Base-by-base conservation (phyloP, 106 monocot genomes). In the Acanthochlamys bracteata region DNA sequence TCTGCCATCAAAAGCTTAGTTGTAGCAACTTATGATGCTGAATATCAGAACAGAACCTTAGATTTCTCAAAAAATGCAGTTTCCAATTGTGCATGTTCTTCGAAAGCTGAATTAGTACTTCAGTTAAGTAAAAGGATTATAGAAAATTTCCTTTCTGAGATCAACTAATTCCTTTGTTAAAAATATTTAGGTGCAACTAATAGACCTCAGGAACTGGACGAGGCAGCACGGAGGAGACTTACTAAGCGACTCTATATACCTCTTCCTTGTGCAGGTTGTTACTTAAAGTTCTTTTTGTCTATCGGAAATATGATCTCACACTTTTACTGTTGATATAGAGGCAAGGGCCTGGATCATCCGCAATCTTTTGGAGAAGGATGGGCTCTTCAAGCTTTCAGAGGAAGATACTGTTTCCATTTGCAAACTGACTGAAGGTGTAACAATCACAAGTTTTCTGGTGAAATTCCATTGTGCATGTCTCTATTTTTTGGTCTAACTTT, bases 171-270 rank as follows among this genome's bases (percentile, higher is more conserved):
- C 42, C 23, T 64, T 64, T 26, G 17, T 51, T 49, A 42, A 13
- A 22, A 60, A 71, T 62, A 53, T 64, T 10, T 55, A 98, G 96
- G 96, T 54, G 96, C 91, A 25, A 98, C 96, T 45, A 98, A 98
- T 71, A 78, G 96, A 70, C 96, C 96, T 25, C 96, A 98, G 58
- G 96, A 98, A 56, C 85, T 98, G 58, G 96, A 98, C 77, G 96
- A 98, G 81, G 96, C 96, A 53, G 96, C 96, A 43, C 82, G 91
- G 16, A 87, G 96, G 62, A 67, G 91, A 59, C 82, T 91, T 41
- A 88, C 96, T 42, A 85, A 91, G 63, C 78, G 91, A 57, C 76
- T 98, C 62, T 98, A 98, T 58, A 98, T 98, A 72, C 96, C 91
- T 70, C 96, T 98, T n/a, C 96, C 96, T 61, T 98, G 91, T 11